A percentile compares a stretch with the other conserved stretches of the same genome.
Conservation (phyloP, 2,329 filamentous ascomycete genomes). For the Colletotrichum somersetense region DNA sequence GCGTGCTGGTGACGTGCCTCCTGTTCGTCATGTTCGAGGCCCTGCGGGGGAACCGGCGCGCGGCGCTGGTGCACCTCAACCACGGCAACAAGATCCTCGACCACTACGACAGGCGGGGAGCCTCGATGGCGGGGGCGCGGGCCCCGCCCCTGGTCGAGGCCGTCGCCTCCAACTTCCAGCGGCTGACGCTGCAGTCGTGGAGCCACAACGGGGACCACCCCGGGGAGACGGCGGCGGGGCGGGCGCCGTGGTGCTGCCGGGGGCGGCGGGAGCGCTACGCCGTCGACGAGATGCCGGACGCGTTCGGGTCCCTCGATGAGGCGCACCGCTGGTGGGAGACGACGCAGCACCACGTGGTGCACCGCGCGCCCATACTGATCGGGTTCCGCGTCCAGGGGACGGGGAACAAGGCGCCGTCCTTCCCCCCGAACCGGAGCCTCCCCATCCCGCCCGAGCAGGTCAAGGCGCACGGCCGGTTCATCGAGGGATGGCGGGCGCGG, state of each 20-base stretch:
- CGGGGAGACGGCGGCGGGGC: neutral
- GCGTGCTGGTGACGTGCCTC: slow-evolving; percentile 52
- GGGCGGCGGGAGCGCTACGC: slow-evolving; percentile 22
- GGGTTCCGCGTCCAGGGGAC: slow-evolving; percentile 32
- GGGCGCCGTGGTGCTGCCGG: slow-evolving; percentile 35
- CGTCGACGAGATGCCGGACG: slow-evolving; percentile 35
- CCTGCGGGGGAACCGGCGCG: slow-evolving; percentile 55
- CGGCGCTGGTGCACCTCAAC: slow-evolving; percentile 55
- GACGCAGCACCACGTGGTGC: slow-evolving; percentile 29
- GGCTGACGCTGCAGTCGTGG: slow-evolving; percentile 38
- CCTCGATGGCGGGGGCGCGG: neutral
- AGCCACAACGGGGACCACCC: slow-evolving; percentile 34
- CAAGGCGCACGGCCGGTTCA: slow-evolving; percentile 39
- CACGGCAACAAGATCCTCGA: slow-evolving; percentile 47
- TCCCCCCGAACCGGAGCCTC: slow-evolving; percentile 10
- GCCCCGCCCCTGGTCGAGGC: slow-evolving; percentile 20
- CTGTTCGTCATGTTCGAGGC: slow-evolving; percentile 58
- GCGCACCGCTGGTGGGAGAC: slow-evolving; percentile 38
- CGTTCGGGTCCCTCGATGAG: slow-evolving; percentile 24
- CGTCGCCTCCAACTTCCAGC: slow-evolving; percentile 29
- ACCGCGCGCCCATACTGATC: slow-evolving; percentile 26
- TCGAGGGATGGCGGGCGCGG: slow-evolving; percentile 23
- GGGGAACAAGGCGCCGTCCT: slow-evolving; percentile 14
- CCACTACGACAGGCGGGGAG: slow-evolving; percentile 14
- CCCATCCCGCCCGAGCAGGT: slow-evolving; percentile 28